A percentile compares a stretch with the other conserved stretches of the same genome.
Evolutionary conservation across 116 monocot species (phyloP).

Genomic region (Papilionanthe hybrid): DNA sequence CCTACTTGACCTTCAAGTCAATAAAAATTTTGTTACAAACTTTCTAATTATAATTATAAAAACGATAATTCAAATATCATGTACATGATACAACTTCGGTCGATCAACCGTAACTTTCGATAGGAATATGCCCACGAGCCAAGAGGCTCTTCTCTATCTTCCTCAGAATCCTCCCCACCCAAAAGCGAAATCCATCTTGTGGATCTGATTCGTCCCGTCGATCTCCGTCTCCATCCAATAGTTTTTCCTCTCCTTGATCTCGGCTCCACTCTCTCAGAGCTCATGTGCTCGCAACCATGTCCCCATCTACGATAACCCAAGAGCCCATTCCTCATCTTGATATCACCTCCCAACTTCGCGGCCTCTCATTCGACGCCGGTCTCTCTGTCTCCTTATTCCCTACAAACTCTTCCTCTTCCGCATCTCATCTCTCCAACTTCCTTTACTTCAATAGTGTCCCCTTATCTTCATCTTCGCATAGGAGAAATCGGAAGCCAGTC

Average conservation of each 20-base stretch:
- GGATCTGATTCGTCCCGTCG: neutral
- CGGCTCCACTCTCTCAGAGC: neutral
- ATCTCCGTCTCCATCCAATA: neutral
- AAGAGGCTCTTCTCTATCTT: no score
- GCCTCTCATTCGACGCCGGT: neutral
- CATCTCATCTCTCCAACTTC: constrained; percentile 7
- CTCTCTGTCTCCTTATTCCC: constrained; percentile 3
- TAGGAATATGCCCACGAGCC: no score
- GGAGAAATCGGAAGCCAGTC: neutral
- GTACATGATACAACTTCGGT: no score
- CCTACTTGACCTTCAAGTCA: no score
- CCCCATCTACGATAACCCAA: constrained; percentile 14
- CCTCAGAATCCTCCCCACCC: no score
- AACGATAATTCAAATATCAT: no score
- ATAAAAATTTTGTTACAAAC: no score
- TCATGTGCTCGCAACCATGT: constrained; percentile 10
- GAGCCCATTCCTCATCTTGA: constrained; percentile 10
- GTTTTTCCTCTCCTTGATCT: no score
- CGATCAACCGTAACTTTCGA: no score
- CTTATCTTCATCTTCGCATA: constrained; percentile 8
- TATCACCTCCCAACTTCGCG: neutral
- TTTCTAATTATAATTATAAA: no score
- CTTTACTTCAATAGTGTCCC: neutral
- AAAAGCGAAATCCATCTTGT: no score
- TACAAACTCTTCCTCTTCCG: neutral